These are phyloP conservation scores for Cyberlindnera xylosilytica DNA, from an alignment of 805 yeast species.

Conservation along the genomic window DNA sequence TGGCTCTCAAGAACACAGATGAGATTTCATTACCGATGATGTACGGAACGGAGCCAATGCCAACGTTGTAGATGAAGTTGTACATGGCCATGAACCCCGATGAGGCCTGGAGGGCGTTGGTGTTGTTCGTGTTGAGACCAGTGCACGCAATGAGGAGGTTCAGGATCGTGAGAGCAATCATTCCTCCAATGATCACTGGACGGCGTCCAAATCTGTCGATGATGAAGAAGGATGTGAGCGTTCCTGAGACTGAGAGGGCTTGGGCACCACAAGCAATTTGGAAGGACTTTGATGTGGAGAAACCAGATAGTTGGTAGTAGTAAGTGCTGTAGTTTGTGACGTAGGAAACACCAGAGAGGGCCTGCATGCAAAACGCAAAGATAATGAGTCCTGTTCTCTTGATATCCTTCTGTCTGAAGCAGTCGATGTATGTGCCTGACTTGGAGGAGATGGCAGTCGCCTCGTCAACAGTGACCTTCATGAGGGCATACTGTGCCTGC, in stretches of 20 bases:
- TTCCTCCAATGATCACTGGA: constrained; percentile 28
- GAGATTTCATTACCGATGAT: constrained; percentile 36
- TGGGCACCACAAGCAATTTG: constrained; percentile 31
- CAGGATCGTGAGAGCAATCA: constrained; percentile 24
- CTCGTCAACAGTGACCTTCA: constrained; percentile 29
- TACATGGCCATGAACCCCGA: constrained; percentile 29
- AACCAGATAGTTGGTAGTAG: constrained; percentile 45
- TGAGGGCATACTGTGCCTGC: constrained; percentile 30
- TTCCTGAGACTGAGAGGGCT: constrained; percentile 30
- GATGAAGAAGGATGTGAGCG: constrained; percentile 30
- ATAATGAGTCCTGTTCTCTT: constrained; percentile 38
- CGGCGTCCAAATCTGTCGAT: constrained; percentile 32
- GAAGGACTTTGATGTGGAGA: constrained; percentile 38
- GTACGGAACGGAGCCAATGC: constrained; percentile 37
- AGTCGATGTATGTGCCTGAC: constrained; percentile 34
- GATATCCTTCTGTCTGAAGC: constrained; percentile 40
- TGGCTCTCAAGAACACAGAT: constrained; percentile 36
- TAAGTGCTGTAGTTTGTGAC: constrained; percentile 44
- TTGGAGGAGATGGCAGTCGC: constrained; percentile 25
- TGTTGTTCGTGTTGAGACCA: constrained; percentile 18
- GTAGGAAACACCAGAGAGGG: constrained; percentile 43
- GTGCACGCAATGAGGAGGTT: constrained; percentile 27
- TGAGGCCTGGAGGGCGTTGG: constrained; percentile 19
- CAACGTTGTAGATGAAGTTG: constrained; percentile 32
- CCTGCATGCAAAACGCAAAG: constrained; percentile 37